These are phyloP conservation scores for Saturnispora hagleri DNA, from an alignment of 805 yeast species.

Conservation along the genomic window DNA sequence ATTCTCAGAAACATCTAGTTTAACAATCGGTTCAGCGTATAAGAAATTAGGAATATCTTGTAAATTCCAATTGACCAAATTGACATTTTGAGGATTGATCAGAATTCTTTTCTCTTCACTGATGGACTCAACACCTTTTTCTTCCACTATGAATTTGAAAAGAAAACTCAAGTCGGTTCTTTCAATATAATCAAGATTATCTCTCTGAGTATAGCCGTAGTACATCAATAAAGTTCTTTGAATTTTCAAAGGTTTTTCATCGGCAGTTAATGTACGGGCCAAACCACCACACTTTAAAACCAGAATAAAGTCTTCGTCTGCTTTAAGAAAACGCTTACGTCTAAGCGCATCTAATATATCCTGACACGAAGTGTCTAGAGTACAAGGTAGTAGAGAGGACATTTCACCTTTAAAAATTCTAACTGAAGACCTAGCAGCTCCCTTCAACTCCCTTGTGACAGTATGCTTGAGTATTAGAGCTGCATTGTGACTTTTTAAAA, in stretches of 20 bases:
- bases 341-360: constrained; percentile 65
- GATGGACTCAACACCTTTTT: constrained; percentile 39
- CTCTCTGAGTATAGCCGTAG: constrained; percentile 74
- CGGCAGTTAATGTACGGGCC: constrained; percentile 60
- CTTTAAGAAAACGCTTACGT: constrained; percentile 66
- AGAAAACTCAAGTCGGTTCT: constrained; percentile 76
- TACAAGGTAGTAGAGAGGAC: constrained; percentile 69
- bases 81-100: constrained; percentile 62
- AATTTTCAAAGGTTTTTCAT: constrained; percentile 68
- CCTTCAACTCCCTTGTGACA: constrained; percentile 19
- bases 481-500: not conserved
- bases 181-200: constrained; percentile 68
- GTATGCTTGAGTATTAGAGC: not conserved
- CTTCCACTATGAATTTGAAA: constrained; percentile 75
- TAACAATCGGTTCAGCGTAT: constrained; percentile 72
- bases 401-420: constrained; percentile 79
- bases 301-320: constrained; percentile 64
- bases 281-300: constrained; percentile 69
- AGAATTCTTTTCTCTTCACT: constrained; percentile 29
- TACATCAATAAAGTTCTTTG: constrained; percentile 64
- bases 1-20: constrained; percentile 75
- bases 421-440: constrained; percentile 31
- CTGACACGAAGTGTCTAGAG: constrained; percentile 66
- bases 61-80: constrained; percentile 61
- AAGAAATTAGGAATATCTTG: constrained; percentile 80